Base-by-base conservation (phyloP, 2,329 filamentous ascomycete genomes). In the Tolypocladium album region DNA sequence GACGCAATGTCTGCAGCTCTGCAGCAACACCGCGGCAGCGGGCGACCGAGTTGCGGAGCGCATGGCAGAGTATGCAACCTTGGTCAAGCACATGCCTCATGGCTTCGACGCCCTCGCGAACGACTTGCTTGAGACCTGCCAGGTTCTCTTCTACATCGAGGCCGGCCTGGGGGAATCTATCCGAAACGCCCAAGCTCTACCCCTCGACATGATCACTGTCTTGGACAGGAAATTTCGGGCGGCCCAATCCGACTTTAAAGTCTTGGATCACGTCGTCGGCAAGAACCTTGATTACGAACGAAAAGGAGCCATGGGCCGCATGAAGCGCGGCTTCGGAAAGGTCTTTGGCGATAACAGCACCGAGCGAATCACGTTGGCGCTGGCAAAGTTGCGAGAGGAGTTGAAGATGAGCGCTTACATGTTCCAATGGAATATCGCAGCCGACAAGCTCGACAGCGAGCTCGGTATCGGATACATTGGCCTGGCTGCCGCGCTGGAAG, bases 381-480 rank as follows among this genome's bases (percentile, higher is more conserved):
- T 89, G 11, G 75, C 74, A 12, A 83, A 79, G 68, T 86, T 81
- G 15, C 79, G 82, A 12, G 85, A 88, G 64, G 79, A 82, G 2
- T 71, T 89, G 56, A 81, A 80, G 65, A 84, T 88, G 77, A 87
- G 83, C 67, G 81, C 83, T 9, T 76, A 85, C 53, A 80, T 86
- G 65, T 84, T 88, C 70, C 81, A 86, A 64, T 88, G 85, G 84
- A 83, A 81, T 24, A 74, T 88, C 4, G 84, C 84, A 11, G 78
- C 78, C 38, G 77, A 78, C 24, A 82, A 80, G 67, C 80, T 82
- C 20, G 84, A 87, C 64, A 79, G 80, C 20, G 79, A 83, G 15
- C 78, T 83, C 50, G 84, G 85, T 22, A 87, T 88, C 55, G 87
- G 87, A 52, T 89, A 87, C 67, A 85, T 85, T 1, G 85, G 85